phyloP scores from a whole-genome alignment of 352 stramenopile genomes.

The Phytophthora capsici region DNA sequence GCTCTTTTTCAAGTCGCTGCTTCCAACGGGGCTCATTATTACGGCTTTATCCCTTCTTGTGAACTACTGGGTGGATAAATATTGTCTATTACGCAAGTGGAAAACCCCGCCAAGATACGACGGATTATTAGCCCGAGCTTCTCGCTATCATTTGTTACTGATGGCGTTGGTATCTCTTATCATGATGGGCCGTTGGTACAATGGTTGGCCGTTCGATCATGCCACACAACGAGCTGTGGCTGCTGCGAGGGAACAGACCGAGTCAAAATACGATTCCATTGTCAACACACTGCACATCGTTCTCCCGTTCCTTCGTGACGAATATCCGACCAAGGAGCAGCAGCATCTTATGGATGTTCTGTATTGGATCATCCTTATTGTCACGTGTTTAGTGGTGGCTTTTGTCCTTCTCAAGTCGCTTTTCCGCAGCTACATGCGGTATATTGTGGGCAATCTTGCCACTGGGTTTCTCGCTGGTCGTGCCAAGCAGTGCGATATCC shows the following conservation, averaged over 20 bases:
- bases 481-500: conserved; percentile 51
- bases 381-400: conserved; percentile 38
- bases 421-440: conserved; percentile 45
- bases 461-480: conserved; percentile 35
- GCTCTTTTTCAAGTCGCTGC: conserved; percentile 71
- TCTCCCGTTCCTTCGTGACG: conserved; percentile 56
- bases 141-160: conserved; percentile 72
- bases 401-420: conserved; percentile 46
- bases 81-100: conserved; percentile 79
- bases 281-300: conserved; percentile 50
- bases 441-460: conserved; percentile 39
- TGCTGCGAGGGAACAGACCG: conserved; percentile 30
- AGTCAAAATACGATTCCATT: conserved; percentile 37
- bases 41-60: conserved; percentile 70
- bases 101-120: conserved; percentile 70
- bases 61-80: conserved; percentile 89
- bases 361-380: conserved; percentile 47
- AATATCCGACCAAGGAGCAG: conserved; percentile 43
- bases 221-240: conserved; percentile 39
- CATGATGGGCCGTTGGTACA: conserved; percentile 85
- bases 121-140: conserved; percentile 62
- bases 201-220: conserved; percentile 78
- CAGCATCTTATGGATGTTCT: conserved; percentile 51
- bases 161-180: conserved; percentile 68
- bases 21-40: conserved; percentile 70